These are phyloP conservation scores for Ascochyta lentis DNA, from an alignment of 2,329 filamentous ascomycete species.

Conservation along the genomic window DNA sequence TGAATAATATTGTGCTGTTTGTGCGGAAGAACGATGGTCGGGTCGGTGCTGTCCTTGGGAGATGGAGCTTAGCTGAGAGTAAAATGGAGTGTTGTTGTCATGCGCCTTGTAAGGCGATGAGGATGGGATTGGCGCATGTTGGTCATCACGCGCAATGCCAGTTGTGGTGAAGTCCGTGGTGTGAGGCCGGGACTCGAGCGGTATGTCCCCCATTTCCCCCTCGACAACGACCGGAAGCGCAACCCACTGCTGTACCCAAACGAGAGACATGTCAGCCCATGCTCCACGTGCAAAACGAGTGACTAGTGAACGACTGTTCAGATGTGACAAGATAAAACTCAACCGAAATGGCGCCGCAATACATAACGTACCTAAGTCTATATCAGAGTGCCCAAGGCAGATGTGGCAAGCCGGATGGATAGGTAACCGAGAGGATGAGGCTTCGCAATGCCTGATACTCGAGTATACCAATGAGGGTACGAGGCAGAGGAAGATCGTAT, in stretches of 20 bases:
- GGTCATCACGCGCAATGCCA: slow-evolving; percentile 37
- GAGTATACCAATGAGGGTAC: slow-evolving; percentile 43
- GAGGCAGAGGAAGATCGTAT: slow-evolving; percentile 39
- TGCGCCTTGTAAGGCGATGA: slow-evolving; percentile 28
- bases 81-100: slow-evolving; percentile 42
- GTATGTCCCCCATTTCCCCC: slow-evolving; percentile 51
- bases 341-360: slow-evolving; percentile 18
- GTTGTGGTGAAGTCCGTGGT: slow-evolving; percentile 40
- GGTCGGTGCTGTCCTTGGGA: slow-evolving; percentile 36
- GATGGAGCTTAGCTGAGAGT: slow-evolving; percentile 47
- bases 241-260: slow-evolving; percentile 54
- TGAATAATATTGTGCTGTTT: slow-evolving; percentile 32
- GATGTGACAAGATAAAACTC: slow-evolving; percentile 14
- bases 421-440: slow-evolving; percentile 38
- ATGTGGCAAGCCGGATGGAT: slow-evolving; percentile 44
- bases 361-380: slow-evolving; percentile 45
- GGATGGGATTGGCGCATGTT: slow-evolving; percentile 19
- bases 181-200: slow-evolving; percentile 38
- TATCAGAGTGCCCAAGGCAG: slow-evolving; percentile 33
- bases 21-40: slow-evolving; percentile 38
- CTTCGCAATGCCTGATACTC: slow-evolving; percentile 27
- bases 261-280: slow-evolving; percentile 52
- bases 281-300: slow-evolving; percentile 29
- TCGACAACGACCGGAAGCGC: slow-evolving; percentile 49
- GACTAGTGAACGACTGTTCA: slow-evolving; percentile 30